Evolutionary conservation across 139 green algal genomes (phyloP).

Genomic region (Chlamydomonas sphaeroides): DNA sequence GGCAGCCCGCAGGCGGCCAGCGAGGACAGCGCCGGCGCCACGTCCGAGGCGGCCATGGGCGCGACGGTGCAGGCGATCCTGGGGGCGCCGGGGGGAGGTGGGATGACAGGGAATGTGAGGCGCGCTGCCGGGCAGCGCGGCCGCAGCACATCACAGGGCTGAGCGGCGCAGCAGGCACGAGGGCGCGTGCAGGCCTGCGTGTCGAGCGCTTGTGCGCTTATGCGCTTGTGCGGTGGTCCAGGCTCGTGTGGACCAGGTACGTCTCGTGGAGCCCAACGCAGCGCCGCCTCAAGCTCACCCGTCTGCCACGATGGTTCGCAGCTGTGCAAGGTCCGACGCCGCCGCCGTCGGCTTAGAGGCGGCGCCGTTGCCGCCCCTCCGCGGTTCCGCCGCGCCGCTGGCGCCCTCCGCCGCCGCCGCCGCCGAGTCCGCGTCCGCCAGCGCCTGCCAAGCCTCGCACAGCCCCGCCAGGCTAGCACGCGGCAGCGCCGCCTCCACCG

Average conservation of each 20-base stretch:
- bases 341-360: too few species aligned
- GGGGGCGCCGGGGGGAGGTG: too few species aligned
- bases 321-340: neutral
- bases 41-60: conserved; percentile 1
- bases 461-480: neutral
- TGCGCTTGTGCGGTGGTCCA: too few species aligned
- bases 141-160: too few species aligned
- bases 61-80: neutral
- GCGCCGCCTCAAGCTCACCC: neutral
- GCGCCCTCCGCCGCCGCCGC: neutral
- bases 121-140: too few species aligned
- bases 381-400: too few species aligned
- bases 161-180: too few species aligned
- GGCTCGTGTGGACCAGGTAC: too few species aligned
- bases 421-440: conserved; percentile 5
- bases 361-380: too few species aligned
- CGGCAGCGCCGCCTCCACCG: conserved; percentile 9
- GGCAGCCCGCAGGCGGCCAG: conserved; percentile 13
- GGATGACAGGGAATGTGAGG: neutral
- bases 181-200: too few species aligned
- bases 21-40: conserved; percentile 21
- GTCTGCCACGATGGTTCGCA: conserved; percentile 2
- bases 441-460: conserved; percentile 30
- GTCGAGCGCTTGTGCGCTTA: too few species aligned
- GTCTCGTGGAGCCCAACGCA: too few species aligned